A percentile compares a stretch with the other conserved stretches of the same genome.
phyloP scores from a whole-genome alignment of 257 asterid species.

The Ajuga chamaepitys region DNA sequence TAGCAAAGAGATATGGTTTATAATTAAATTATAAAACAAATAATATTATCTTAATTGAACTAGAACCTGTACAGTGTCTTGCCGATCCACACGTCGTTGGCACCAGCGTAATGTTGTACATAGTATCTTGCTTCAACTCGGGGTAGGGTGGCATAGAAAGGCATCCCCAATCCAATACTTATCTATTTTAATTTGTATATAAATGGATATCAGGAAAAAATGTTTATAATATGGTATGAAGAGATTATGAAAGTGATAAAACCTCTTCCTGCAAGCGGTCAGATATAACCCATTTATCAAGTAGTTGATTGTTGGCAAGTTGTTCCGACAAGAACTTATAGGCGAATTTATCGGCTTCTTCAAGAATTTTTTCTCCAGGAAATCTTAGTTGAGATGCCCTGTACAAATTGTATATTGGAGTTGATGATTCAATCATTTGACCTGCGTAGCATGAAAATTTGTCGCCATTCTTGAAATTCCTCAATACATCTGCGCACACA shows the following conservation, averaged over 20 bases:
- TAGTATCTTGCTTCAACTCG: conserved; percentile 28
- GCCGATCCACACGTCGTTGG: conserved; percentile 31
- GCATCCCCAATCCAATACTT: conserved; percentile 21
- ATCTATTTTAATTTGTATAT: conserved; percentile 1
- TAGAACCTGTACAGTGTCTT: conserved; percentile 26
- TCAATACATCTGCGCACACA: conserved; percentile 25
- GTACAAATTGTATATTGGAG: conserved; percentile 37
- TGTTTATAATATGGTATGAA: background rate
- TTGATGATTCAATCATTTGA: conserved; percentile 27
- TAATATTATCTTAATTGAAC: background rate
- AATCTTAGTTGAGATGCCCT: conserved; percentile 39
- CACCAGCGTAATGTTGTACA: conserved; percentile 26
- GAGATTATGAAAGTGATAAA: too few species aligned
- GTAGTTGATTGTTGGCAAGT: background rate
- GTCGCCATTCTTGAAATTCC: conserved; percentile 24
- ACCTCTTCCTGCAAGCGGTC: conserved; percentile 41
- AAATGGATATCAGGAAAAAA: background rate
- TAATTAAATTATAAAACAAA: background rate
- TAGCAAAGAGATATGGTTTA: background rate
- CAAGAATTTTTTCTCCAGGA: conserved; percentile 43
- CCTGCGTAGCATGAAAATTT: conserved; percentile 30
- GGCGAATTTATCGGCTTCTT: conserved; percentile 30
- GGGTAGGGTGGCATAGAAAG: conserved; percentile 35
- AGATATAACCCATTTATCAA: conserved; percentile 46
- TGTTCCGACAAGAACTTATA: conserved; percentile 17